Base-by-base conservation (phyloP, 371 early-diverging fungal genomes). In the Mortierella sp. region DNA sequence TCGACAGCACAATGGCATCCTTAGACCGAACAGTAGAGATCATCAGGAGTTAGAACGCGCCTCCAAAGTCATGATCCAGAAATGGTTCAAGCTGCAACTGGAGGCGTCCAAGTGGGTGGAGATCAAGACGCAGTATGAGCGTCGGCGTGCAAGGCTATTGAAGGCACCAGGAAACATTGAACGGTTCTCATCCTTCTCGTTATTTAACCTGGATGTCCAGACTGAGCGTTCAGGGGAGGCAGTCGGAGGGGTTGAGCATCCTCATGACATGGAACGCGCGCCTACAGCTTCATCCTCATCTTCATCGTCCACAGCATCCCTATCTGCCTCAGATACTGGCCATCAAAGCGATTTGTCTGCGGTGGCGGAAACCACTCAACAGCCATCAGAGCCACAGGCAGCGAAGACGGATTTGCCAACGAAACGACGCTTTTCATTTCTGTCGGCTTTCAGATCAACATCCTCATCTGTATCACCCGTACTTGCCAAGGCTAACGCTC, bases 61-160 rank as follows among this genome's bases (percentile, higher is more conserved):
- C 23, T 46, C 47, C 43, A 63, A 28, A 28, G 31, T 39, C 39
- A 8, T 60, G 37, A 51, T 72, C 23, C 41, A 46, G 15, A 56
- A 32, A 21, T 72, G 72, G 72, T 65, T 50, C 61, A 56, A 56
- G 52, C 41, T 56, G 7, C 56, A 60, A 31, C 21, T 59, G 31
- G 65, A 66, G 9, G 44, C 73, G 2, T 62, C 59, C 2, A 61
- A 62, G n/a, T 73, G 73, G 73, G 68, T 67, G n/a, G 73, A 73
- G 43, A 49, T 59, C 30, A 62, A 58, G 30, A 31, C 43, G 6
- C 63, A 49, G 42, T 73, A 73, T 24, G 73, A 67, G 47, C 47
- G 61, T 8, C 19, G 60, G 23, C 64, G 72, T 2, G 31, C 43
- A 0, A 53, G 72, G 9, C 46, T 71, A 15, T 26, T 70, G 42